These are phyloP conservation scores for Conticribra guillardii DNA, from an alignment of 108 stramenopile species.

Conservation along the genomic window DNA sequence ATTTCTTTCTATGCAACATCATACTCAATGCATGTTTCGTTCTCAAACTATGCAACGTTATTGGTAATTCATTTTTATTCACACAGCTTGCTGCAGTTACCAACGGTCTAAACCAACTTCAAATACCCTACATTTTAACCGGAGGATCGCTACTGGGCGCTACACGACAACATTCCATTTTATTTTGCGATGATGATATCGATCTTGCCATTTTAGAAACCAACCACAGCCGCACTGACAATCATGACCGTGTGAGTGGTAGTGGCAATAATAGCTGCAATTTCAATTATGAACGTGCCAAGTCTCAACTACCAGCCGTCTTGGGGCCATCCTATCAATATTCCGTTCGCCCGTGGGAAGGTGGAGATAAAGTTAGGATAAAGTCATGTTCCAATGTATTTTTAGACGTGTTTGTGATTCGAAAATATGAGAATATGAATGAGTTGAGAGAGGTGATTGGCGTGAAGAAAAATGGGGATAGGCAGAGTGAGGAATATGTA, in stretches of 20 bases:
- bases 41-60: neutral
- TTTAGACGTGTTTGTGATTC: constrained; percentile 66
- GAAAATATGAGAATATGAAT: constrained; percentile 45
- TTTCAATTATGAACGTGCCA: constrained; percentile 41
- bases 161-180: constrained; percentile 70
- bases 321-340: constrained; percentile 50
- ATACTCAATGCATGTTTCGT: too few species aligned
- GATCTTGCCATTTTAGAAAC: constrained; percentile 72
- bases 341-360: constrained; percentile 64
- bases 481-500: constrained; percentile 54
- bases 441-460: constrained; percentile 55
- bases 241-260: too few species aligned
- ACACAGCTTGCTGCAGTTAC: constrained; percentile 33
- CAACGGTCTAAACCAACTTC: constrained; percentile 44
- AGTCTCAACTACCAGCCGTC: constrained; percentile 34
- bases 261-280: too few species aligned
- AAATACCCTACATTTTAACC: constrained; percentile 63
- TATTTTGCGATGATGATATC: constrained; percentile 85
- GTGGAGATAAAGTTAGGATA: constrained; percentile 67
- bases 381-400: constrained; percentile 57
- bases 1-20: too few species aligned
- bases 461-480: constrained; percentile 64
- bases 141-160: constrained; percentile 77
- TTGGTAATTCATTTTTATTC: neutral
- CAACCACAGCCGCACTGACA: constrained; percentile 3